A percentile compares a stretch with the other conserved stretches of the same genome.
Conservation (phyloP, 768 basidiomycete species). For the Obba rivulosa region DNA sequence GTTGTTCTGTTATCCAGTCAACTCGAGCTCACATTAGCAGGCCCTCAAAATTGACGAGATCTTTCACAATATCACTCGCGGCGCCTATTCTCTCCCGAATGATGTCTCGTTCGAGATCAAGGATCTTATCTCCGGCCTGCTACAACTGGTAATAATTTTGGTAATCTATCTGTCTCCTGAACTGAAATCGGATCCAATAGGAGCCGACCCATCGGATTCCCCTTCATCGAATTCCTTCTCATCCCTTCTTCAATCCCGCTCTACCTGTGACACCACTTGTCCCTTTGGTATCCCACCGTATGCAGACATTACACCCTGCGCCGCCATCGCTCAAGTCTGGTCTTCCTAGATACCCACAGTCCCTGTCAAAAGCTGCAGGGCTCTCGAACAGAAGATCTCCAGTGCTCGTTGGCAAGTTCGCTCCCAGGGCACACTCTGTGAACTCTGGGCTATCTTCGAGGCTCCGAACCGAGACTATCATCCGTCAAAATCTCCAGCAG, state of each 20-base stretch:
- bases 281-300: constrained; percentile 1
- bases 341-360: constrained; percentile 1
- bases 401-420: too few species aligned
- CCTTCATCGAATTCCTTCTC: constrained; percentile 20
- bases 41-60: constrained; percentile 15
- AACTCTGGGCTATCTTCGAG: too few species aligned
- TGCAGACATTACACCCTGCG: background rate
- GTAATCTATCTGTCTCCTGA: background rate
- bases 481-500: too few species aligned
- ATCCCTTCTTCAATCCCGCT: constrained; percentile 27
- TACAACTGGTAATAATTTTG: constrained; percentile 17
- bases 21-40: constrained; percentile 10
- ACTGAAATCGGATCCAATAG: constrained; percentile 5
- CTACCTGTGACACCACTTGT: constrained; percentile 7
- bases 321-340: too few species aligned
- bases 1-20: background rate
- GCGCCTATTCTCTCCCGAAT: constrained; percentile 21
- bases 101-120: constrained; percentile 18
- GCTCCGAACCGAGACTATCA: too few species aligned
- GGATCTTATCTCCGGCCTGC: constrained; percentile 15
- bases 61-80: constrained; percentile 20
- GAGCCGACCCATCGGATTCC: constrained; percentile 25
- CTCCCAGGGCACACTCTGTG: too few species aligned
- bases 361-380: constrained; percentile 1
- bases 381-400: too few species aligned